Percentiles rank a stretch among this genome's conserved stretches.
Evolutionary conservation across 768 basidiomycete genomes (phyloP).

Genomic region (Guyanaporus albipodus): DNA sequence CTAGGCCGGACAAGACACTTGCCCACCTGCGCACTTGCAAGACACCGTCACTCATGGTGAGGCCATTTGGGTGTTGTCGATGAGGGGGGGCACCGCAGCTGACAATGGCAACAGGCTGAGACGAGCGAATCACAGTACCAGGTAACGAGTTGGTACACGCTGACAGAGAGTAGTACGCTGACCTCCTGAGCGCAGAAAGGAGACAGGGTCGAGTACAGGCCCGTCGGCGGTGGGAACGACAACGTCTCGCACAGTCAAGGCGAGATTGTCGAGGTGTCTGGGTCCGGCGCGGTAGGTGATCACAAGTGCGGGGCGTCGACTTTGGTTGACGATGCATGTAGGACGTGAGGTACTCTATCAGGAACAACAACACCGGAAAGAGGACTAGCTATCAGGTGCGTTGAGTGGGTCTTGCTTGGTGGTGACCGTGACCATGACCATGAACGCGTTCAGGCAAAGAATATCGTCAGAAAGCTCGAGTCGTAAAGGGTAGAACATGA

Average conservation of each 20-base stretch:
- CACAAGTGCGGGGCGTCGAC: too few species aligned
- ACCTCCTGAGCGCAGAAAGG: conserved; percentile 26
- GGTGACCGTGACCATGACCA: too few species aligned
- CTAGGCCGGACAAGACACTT: neutral
- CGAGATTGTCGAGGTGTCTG: conserved; percentile 31
- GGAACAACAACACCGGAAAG: conserved; percentile 43
- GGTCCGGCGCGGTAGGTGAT: conserved; percentile 33
- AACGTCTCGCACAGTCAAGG: conserved; percentile 39
- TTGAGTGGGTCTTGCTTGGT: neutral
- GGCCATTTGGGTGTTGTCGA: neutral
- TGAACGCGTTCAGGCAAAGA: conserved; percentile 35
- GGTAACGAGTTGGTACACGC: conserved; percentile 6
- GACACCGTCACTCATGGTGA: conserved; percentile 12
- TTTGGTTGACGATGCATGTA: conserved; percentile 9
- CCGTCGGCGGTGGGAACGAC: conserved; percentile 37
- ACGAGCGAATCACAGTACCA: conserved; percentile 18
- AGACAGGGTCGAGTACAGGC: conserved; percentile 43
- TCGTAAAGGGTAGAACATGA: too few species aligned
- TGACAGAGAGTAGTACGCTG: neutral
- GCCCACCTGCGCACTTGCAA: neutral
- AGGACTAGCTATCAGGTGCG: conserved; percentile 36
- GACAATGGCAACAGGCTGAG: conserved; percentile 16
- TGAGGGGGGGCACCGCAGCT: neutral
- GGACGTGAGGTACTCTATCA: conserved; percentile 36
- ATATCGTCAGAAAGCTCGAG: conserved; percentile 32